A percentile compares a stretch with the other conserved stretches of the same genome.
phyloP scores from a whole-genome alignment of 495 filamentous ascomycete genomes.

The Aspergillus campestris region DNA sequence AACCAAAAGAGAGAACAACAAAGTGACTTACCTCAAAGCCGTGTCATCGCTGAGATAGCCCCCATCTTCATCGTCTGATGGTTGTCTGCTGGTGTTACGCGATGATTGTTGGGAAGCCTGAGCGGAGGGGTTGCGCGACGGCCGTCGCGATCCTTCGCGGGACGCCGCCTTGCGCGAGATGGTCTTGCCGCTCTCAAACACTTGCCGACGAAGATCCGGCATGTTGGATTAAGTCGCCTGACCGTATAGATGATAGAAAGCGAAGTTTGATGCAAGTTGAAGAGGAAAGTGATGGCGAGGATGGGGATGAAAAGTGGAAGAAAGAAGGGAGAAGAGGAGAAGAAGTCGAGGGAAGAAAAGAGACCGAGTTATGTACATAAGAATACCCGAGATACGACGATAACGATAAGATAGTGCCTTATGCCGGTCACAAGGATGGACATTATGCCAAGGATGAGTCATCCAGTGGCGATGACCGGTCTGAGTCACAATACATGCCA shows the following conservation, averaged over 20 bases:
- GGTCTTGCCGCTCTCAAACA: slow-evolving; percentile 79
- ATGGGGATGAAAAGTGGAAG: not conserved
- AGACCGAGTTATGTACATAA: no score
- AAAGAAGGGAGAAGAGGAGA: not conserved
- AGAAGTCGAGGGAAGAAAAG: not conserved
- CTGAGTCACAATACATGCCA: no score
- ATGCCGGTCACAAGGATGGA: no score
- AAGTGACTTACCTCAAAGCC: slow-evolving; percentile 50
- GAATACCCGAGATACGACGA: no score
- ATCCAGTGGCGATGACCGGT: no score
- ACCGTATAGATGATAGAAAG: not conserved
- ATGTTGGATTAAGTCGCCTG: slow-evolving; percentile 13
- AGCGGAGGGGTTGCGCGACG: slow-evolving; percentile 55
- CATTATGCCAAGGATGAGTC: no score
- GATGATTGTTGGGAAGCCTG: slow-evolving; percentile 53
- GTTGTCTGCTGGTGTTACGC: slow-evolving; percentile 45
- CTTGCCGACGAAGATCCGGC: slow-evolving; percentile 66
- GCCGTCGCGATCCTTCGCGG: slow-evolving; percentile 54
- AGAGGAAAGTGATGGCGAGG: not conserved
- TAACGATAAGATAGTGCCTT: no score
- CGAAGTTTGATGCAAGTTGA: not conserved
- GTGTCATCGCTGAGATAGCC: slow-evolving; percentile 60
- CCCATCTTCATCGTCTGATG: slow-evolving; percentile 72
- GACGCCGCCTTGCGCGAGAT: slow-evolving; percentile 83
- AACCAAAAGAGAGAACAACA: slow-evolving; percentile 6